Conservation (phyloP, 805 yeast genomes). For the Metschnikowia aberdeeniae region DNA sequence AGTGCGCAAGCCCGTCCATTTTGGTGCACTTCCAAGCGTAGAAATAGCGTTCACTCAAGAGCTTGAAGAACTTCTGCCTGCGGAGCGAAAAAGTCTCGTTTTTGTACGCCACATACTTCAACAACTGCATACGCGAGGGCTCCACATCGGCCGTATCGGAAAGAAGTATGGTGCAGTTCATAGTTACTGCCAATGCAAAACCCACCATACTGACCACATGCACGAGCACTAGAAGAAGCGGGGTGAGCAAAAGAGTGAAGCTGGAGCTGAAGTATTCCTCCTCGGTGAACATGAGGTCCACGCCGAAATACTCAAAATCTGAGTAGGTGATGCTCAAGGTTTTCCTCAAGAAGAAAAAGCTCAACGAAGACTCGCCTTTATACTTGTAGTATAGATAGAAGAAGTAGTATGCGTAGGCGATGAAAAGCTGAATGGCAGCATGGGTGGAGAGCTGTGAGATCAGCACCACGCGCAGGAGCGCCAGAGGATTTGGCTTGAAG, state of each 20-base stretch:
- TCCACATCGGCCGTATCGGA: not conserved
- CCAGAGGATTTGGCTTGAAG: slow-evolving; percentile 1
- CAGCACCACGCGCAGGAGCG: not conserved
- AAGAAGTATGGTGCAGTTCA: slow-evolving; percentile 9
- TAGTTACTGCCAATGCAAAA: slow-evolving; percentile 10
- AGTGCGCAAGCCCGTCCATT: slow-evolving; percentile 8
- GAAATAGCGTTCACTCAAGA: slow-evolving; percentile 16
- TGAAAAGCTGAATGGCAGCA: slow-evolving; percentile 10
- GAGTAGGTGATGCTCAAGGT: slow-evolving; percentile 10
- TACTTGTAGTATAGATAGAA: slow-evolving; percentile 18
- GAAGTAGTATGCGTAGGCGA: slow-evolving; percentile 17
- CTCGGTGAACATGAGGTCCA: slow-evolving; percentile 12
- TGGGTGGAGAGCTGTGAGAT: slow-evolving; percentile 10
- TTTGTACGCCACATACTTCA: not conserved
- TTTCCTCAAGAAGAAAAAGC: slow-evolving; percentile 18
- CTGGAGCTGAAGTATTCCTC: slow-evolving; percentile 8
- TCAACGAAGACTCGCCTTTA: slow-evolving; percentile 12
- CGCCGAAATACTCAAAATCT: slow-evolving; percentile 14
- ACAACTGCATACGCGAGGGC: not conserved
- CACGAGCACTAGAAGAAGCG: slow-evolving; percentile 8
- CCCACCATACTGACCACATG: slow-evolving; percentile 12
- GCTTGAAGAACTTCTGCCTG: slow-evolving; percentile 9
- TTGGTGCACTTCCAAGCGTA: slow-evolving; percentile 17
- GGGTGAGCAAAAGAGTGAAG: slow-evolving; percentile 12
- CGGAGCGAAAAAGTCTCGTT: slow-evolving; percentile 5